These are phyloP conservation scores for Sanghuangporus baumii DNA, from an alignment of 1,284 basidiomycete genomes.

Conservation along the genomic window DNA sequence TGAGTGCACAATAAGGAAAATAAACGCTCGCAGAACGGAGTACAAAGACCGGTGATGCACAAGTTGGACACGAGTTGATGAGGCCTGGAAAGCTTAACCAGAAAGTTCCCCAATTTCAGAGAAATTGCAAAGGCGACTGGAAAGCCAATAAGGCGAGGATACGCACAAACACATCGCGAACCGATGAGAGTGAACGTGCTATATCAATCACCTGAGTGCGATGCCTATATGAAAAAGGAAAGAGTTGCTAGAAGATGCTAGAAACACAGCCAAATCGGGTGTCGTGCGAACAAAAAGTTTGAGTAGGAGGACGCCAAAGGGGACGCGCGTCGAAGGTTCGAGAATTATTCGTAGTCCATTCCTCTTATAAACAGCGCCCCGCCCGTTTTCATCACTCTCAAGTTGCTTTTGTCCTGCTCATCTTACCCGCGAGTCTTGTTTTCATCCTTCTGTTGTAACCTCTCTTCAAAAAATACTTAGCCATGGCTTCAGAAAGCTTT, in stretches of 20 bases:
- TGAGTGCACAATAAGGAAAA: neutral
- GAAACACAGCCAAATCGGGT: neutral
- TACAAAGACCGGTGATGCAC: neutral
- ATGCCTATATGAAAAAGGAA: neutral
- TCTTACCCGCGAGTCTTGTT: neutral
- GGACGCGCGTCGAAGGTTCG: slow-evolving; percentile 15
- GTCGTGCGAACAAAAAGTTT: slow-evolving; percentile 1
- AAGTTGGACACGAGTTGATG: neutral
- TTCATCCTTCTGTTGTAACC: slow-evolving; percentile 6
- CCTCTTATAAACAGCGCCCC: neutral
- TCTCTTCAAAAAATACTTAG: slow-evolving; percentile 23
- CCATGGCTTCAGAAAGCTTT: slow-evolving; percentile 78
- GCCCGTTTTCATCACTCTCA: slow-evolving; percentile 1
- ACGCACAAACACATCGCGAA: neutral
- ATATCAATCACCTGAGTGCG: neutral
- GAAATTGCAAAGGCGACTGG: neutral
- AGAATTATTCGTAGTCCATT: neutral
- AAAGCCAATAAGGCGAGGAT: neutral
- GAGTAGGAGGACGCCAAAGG: neutral
- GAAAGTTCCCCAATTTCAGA: too few species aligned
- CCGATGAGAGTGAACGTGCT: neutral
- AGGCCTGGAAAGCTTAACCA: neutral
- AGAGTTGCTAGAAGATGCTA: slow-evolving; percentile 7
- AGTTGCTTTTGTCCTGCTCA: neutral
- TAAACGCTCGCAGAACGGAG: neutral